Evolutionary conservation across 2,329 filamentous ascomycete genomes (phyloP), one percentile per base, ranked within the genome.

Genomic region (Fusarium citri): DNA sequence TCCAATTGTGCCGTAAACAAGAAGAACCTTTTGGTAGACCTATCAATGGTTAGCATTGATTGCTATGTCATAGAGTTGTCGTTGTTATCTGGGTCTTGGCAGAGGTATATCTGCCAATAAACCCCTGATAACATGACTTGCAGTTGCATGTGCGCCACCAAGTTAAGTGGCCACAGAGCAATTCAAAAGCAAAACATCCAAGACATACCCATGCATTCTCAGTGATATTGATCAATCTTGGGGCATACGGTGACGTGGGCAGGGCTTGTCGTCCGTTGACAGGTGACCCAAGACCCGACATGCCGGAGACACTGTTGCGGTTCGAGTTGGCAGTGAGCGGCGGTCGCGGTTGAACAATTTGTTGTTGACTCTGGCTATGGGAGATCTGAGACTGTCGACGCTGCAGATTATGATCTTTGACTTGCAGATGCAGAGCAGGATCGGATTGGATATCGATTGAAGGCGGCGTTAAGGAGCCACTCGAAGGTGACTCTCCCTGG

Each of bases 21-120:
- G 86, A 22, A 98, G 85, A 11, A 97, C 88, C 78, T 97, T 98
- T 83, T 98, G 94, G 77, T 97, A 93, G 22, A 97, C 93, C 94
- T 97, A 72, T 40, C 34, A 42, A 20, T 30, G 69, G 72, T 79
- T 59, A 78, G 77, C 48, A 66, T 25, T 28, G 25, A 55, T 59
- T 65, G 59, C 31, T 61, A 50, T 55, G 55, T 48, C 42, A 23
- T 28, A 46, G 53, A 34, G 25, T n/a, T 16, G 43, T 15, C n/a
- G 11, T n/a, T 48, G 16, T 22, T 25, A 25, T 50, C n/a, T 48
- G 30, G 31, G 41, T 49, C 50, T 72, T 64, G 64, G 59, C 64
- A 31, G 20, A 43, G 46, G 25, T 26, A 61, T 55, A 30, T 59
- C 53, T 60, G 58, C 60, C 57, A 62, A 42, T 42, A 23, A 51